Evolutionary conservation across 257 asterid species (phyloP), one percentile per base, ranked within the genome.

Genomic region (Primulina tabacum): DNA sequence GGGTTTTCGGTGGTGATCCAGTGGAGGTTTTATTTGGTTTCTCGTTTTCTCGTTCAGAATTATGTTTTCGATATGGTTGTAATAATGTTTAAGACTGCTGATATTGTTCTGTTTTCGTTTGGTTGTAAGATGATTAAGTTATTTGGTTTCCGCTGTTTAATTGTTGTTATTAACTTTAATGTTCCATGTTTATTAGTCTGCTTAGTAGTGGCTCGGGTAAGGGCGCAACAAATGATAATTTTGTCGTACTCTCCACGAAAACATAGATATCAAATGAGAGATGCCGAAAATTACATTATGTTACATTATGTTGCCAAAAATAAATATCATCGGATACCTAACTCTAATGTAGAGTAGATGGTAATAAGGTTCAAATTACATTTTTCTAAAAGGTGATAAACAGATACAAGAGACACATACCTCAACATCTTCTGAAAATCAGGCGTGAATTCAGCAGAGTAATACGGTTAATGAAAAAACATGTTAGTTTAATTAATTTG

Each of bases 351-450:
- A 43, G 53, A 11, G 53, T 12, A 43, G 17, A 12, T 38, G n/a
- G n/a, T 43, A 43, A 14, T 43, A 11, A 43, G 6, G n/a, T 43
- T 43, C 53, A 12, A 43, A 59, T 58, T 52, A 74, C 32, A 50
- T 62, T 28, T 62, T 66, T 67, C 21, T 35, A 14, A 43, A 12
- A 62, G 55, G 43, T 70, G 56, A 58, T 50, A 63, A 35, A 57
- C 35, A 64, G 16, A 43, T 26, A 64, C 16, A 29, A 71, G 40
- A 79, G 28, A 74, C 47, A 57, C 89, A 33, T 80, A 92, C 98
- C 97, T 88, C 82, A 50, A 92, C 71, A 74, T 86, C 86, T 79
- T 96, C 98, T 92, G 96, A 78, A 81, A 78, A 77, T 56, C 82
- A 75, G 17, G 64, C 65, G 76, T 55, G 76, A 30, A 69, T 73